Conservation (phyloP, 2,329 filamentous ascomycete species). For the Aschersonia sp. region DNA sequence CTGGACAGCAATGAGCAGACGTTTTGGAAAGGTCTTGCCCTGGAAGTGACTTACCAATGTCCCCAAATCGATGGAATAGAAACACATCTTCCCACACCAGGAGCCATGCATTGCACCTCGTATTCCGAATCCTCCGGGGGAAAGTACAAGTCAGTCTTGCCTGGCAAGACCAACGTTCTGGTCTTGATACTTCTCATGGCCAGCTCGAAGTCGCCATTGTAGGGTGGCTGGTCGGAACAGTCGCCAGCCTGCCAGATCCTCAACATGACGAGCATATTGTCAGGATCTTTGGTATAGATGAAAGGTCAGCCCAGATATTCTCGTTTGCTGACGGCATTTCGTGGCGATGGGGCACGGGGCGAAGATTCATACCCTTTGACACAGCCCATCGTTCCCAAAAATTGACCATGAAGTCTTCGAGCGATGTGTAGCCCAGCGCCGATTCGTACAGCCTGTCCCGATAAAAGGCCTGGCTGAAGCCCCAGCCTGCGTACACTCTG, state of each 20-base stretch:
- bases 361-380: slow-evolving; percentile 31
- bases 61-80: slow-evolving; percentile 27
- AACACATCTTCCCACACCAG: slow-evolving; percentile 17
- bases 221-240: slow-evolving; percentile 52
- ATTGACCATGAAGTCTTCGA: slow-evolving; percentile 60
- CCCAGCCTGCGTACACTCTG: slow-evolving; percentile 68
- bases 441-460: slow-evolving; percentile 54
- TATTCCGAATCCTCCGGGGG: slow-evolving; percentile 66
- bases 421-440: slow-evolving; percentile 46
- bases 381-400: slow-evolving; percentile 69
- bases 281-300: slow-evolving; percentile 35
- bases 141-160: slow-evolving; percentile 68
- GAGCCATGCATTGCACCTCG: slow-evolving; percentile 42
- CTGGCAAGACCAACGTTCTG: slow-evolving; percentile 55
- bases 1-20: slow-evolving; percentile 11
- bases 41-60: slow-evolving; percentile 16
- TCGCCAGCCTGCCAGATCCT: slow-evolving; percentile 69
- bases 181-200: slow-evolving; percentile 59
- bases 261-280: slow-evolving; percentile 62
- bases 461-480: slow-evolving; percentile 69
- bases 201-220: slow-evolving; percentile 49
- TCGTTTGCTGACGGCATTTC: not conserved
- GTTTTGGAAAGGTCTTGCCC: not conserved
- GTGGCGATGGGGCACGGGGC: slow-evolving; percentile 12
- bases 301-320: not conserved